Evolutionary conservation across 345 rosid species (phyloP).

Genomic region (Eucalyptus curtisii): DNA sequence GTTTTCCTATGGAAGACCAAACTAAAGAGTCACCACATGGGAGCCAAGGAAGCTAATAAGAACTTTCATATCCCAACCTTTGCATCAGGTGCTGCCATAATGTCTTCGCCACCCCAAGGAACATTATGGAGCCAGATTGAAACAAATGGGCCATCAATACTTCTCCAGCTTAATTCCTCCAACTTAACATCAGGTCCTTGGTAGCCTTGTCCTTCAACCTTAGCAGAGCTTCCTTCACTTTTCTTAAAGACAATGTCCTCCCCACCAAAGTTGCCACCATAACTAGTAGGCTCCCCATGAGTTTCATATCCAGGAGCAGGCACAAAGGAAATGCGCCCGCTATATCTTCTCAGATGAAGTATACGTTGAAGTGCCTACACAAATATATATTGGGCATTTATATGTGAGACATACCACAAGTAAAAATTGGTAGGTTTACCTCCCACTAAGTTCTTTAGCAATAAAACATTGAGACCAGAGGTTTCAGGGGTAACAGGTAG

Average conservation of each 20-base stretch:
- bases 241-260: neutral
- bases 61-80: constrained; percentile 39
- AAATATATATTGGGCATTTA: neutral
- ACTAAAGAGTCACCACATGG: neutral
- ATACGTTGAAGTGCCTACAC: constrained; percentile 66
- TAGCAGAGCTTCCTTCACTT: constrained; percentile 4
- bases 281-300: constrained; percentile 50
- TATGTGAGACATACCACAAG: neutral
- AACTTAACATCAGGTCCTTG: constrained; percentile 50
- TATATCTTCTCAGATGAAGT: constrained; percentile 51
- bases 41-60: neutral
- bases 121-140: constrained; percentile 97
- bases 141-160: constrained; percentile 80
- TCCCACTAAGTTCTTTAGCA: neutral
- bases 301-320: constrained; percentile 92
- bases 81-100: constrained; percentile 88
- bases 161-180: constrained; percentile 57
- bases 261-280: neutral
- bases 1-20: neutral
- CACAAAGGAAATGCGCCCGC: constrained; percentile 64
- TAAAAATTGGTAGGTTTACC: neutral
- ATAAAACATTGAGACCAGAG: neutral
- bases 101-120: constrained; percentile 81
- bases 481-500: neutral
- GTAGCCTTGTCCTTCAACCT: constrained; percentile 24